Evolutionary conservation across 352 stramenopile species (phyloP).

Genomic region (Saprolegnia diclina): DNA sequence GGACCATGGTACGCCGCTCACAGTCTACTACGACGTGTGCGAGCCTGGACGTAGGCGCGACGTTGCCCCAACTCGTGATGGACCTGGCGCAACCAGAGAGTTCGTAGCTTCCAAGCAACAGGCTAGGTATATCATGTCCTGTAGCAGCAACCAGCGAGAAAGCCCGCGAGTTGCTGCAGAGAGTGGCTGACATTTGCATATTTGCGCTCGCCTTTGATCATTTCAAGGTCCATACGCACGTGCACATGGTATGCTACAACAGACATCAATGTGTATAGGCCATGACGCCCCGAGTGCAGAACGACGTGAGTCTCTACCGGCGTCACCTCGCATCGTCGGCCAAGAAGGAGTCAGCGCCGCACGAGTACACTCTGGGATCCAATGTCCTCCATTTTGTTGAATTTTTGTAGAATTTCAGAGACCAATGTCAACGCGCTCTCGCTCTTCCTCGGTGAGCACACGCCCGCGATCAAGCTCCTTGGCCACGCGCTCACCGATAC

Average conservation of each 20-base stretch:
- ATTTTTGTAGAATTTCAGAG: conserved; percentile 29
- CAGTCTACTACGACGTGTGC: too few species aligned
- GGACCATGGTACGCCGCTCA: too few species aligned
- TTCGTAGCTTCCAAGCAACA: too few species aligned
- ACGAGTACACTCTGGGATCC: background rate
- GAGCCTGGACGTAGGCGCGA: too few species aligned
- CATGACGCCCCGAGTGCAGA: conserved; percentile 49
- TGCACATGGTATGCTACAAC: background rate
- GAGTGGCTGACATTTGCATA: conserved; percentile 43
- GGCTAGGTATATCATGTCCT: background rate
- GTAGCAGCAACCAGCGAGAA: conserved; percentile 43
- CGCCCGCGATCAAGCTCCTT: conserved; percentile 52
- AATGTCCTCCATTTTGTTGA: background rate
- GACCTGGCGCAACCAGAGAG: too few species aligned
- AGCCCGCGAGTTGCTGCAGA: background rate
- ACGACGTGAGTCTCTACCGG: conserved; percentile 58
- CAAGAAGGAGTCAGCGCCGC: conserved; percentile 49
- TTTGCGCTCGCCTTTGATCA: conserved; percentile 52
- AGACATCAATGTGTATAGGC: conserved; percentile 22
- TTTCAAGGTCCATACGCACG: conserved; percentile 33
- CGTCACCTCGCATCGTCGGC: conserved; percentile 40
- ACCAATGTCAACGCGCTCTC: conserved; percentile 46
- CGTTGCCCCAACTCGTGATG: too few species aligned
- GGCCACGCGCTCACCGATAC: conserved; percentile 29
- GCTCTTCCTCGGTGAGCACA: conserved; percentile 58